phyloP scores from a whole-genome alignment of 1,284 basidiomycete genomes.

The Ganoderma boninense region DNA sequence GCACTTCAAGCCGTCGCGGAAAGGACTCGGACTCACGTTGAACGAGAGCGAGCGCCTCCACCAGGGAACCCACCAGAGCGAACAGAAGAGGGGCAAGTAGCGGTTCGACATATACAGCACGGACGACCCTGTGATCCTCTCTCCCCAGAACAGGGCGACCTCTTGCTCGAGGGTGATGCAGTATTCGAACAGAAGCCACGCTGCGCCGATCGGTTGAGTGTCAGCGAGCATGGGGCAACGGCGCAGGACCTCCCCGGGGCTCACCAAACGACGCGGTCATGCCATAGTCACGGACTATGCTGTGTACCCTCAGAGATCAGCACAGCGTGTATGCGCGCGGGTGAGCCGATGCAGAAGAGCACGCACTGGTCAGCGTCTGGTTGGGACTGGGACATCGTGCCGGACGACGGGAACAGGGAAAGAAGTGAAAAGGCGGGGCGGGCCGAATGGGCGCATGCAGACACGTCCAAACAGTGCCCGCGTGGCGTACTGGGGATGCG shows the following conservation, averaged over 20 bases:
- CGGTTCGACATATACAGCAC: constrained; percentile 15
- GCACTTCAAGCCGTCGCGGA: neutral
- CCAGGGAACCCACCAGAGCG: constrained; percentile 1
- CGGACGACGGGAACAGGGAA: neutral
- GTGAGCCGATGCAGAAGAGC: no score
- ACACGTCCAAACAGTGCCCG: neutral
- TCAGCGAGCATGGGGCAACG: no score
- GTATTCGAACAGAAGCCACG: constrained; percentile 15
- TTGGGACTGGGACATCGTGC: neutral
- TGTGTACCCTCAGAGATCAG: neutral
- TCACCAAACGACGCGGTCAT: neutral
- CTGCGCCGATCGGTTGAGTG: neutral
- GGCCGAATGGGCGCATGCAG: neutral
- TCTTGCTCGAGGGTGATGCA: constrained; percentile 18
- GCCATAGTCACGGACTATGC: neutral
- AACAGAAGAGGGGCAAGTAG: constrained; percentile 2
- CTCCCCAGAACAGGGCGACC: constrained; percentile 17
- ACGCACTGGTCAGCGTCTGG: constrained; percentile 1
- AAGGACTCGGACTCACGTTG: neutral
- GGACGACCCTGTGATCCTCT: constrained; percentile 12
- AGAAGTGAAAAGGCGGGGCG: neutral
- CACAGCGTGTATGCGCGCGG: no score
- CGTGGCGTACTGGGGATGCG: neutral
- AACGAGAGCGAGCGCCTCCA: neutral
- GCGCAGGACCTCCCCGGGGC: neutral